phyloP scores from a whole-genome alignment of 106 monocot genomes.

The Gastrodia elata region DNA sequence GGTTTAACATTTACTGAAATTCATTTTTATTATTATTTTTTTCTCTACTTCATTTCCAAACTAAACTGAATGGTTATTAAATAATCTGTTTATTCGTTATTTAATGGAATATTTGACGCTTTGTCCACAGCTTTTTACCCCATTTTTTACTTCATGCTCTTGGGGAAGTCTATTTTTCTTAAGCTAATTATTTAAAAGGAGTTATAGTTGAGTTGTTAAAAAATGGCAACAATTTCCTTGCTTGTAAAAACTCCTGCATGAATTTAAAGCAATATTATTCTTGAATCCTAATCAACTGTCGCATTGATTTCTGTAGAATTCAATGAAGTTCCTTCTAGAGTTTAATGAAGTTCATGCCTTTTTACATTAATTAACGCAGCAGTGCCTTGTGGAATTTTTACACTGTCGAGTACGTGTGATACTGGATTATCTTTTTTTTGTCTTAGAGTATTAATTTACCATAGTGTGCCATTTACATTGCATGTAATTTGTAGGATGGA shows the following conservation, averaged over 20 bases:
- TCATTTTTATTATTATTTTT: not conserved
- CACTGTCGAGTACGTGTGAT: not conserved
- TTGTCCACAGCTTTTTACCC: too few relatives aligned
- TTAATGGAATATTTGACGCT: not conserved
- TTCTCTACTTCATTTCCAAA: not conserved
- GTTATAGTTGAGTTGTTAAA: not conserved
- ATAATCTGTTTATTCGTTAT: not conserved
- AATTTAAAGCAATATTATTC: not conserved
- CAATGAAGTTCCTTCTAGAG: not conserved
- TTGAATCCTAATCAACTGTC: not conserved
- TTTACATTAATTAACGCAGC: not conserved
- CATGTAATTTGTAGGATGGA: conserved; percentile 72
- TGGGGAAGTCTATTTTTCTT: not conserved
- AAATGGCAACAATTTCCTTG: not conserved
- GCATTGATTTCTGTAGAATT: not conserved
- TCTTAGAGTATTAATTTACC: not conserved
- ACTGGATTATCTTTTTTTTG: not conserved
- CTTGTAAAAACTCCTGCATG: not conserved
- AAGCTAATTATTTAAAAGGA: not conserved
- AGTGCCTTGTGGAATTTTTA: not conserved
- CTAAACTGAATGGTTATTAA: not conserved
- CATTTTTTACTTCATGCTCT: not conserved
- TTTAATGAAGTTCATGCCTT: not conserved
- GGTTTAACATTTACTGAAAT: not conserved
- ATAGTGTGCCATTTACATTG: not conserved